phyloP scores from a whole-genome alignment of 2,329 filamentous ascomycete genomes.

The Tricladium varicosporioides region DNA sequence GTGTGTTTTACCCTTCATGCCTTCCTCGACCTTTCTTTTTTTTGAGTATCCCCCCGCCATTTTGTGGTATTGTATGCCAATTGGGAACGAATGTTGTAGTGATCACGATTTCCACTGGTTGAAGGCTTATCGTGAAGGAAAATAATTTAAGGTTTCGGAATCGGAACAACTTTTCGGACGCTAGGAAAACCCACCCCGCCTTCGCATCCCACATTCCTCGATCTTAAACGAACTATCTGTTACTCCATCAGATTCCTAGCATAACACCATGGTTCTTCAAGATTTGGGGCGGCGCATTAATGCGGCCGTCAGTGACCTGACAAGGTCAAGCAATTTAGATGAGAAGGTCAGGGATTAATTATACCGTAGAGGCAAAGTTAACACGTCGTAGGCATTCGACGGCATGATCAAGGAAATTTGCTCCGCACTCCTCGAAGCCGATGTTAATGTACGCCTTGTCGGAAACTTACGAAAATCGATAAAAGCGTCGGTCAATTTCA shows the following conservation, averaged over 20 bases:
- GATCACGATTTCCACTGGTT: background rate
- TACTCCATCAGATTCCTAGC: constrained; percentile 4
- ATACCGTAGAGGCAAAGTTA: constrained; percentile 28
- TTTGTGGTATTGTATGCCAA: constrained; percentile 12
- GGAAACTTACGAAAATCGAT: constrained; percentile 91
- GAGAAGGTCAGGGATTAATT: constrained; percentile 69
- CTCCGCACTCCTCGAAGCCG: constrained; percentile 89
- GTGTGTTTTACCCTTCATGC: constrained; percentile 47
- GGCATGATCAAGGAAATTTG: constrained; percentile 98
- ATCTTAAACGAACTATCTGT: background rate
- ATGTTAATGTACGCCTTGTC: constrained; percentile 95
- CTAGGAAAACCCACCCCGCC: constrained; percentile 12
- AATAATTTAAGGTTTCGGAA: constrained; percentile 13
- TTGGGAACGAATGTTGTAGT: background rate
- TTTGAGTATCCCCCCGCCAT: constrained; percentile 38
- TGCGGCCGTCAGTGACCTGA: constrained; percentile 90
- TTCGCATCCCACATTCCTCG: constrained; percentile 14
- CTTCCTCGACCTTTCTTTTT: constrained; percentile 60
- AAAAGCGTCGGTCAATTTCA: constrained; percentile 87
- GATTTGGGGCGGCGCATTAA: constrained; percentile 98
- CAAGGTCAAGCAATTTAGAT: constrained; percentile 86
- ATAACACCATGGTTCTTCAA: constrained; percentile 83
- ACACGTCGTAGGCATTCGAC: constrained; percentile 75
- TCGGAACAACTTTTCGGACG: constrained; percentile 7
- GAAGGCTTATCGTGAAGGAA: constrained; percentile 8